Base-by-base conservation (phyloP, 371 early-diverging fungal species). In the Nematocida sp. region DNA sequence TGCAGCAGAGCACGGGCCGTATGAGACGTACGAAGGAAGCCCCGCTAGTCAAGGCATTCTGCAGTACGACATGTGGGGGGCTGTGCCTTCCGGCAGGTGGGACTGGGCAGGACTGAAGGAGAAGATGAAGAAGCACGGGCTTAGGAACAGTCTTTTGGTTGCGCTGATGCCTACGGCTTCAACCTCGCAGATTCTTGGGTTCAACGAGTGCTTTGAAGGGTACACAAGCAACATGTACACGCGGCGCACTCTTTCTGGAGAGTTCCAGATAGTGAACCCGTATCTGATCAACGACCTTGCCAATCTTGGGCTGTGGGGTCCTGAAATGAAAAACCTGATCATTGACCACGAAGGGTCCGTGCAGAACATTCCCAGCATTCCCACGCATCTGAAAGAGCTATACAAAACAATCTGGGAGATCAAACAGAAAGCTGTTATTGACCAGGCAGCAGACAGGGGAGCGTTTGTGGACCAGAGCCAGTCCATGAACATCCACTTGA, bases 141-240 rank as follows among this genome's bases (percentile, higher is more conserved):
- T 93, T n/a, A 89, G 97, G 58, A 98, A 98, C 86, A 91, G 91
- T 25, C 85, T 96, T n/a, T 83, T 96, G 19, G 87, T 95, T 2
- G 95, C 96, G 11, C 95, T 94, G 2, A 98, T 98, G 99, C 99
- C 99, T 13, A 98, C 99, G 0, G 97, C 99, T 0, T 91, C 91
- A 21, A 98, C 99, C 2, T 93, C 94, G 17, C 96, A 96, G 83
- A 94, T 98, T 60, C 87, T 95, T 45, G 96, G 96, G 31, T 92
- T 89, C 86, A 96, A 93, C 83, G 99, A 98, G 85, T 93, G 95
- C 82, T 94, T 95, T 79, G 99, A 98, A 81, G 96, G 96, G 5
- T 94, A 93, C 83, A 95, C 95, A 21, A 88, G 88, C 83, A 98
- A 98, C 85, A 90, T 98, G 63, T 98, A 93, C 83, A 93, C 92